Evolutionary conservation across 2,329 filamentous ascomycete species (phyloP).

Genomic region (Talaromyces atroroseus): DNA sequence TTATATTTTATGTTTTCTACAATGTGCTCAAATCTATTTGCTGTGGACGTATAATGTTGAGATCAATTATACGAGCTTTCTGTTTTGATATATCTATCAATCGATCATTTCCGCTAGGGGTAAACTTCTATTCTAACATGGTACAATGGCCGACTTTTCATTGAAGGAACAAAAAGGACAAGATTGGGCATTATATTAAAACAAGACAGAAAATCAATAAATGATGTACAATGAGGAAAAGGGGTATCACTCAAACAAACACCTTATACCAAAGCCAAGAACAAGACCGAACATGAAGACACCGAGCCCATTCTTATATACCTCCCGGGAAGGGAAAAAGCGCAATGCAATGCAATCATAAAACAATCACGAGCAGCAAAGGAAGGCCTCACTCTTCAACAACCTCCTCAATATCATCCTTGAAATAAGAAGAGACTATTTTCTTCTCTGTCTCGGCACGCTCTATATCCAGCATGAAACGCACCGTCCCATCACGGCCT

Average conservation of each 20-base stretch:
- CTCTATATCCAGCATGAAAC: constrained; percentile 82
- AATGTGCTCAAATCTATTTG: too few relatives aligned
- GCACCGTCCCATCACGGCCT: constrained; percentile 66
- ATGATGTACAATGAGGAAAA: background rate
- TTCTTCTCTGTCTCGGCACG: constrained; percentile 67
- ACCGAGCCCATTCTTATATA: background rate
- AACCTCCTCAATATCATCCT: constrained; percentile 67
- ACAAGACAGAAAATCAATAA: background rate
- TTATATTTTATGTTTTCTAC: background rate
- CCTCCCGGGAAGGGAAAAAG: background rate
- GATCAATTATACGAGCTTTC: too few relatives aligned
- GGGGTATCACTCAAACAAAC: constrained; percentile 12
- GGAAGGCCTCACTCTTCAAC: constrained; percentile 28
- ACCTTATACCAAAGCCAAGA: background rate
- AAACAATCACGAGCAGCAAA: background rate
- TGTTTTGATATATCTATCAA: background rate
- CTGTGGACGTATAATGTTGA: too few relatives aligned
- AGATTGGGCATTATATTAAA: background rate
- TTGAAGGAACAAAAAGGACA: background rate
- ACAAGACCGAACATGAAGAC: background rate
- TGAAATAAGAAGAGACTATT: constrained; percentile 63
- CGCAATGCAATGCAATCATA: background rate
- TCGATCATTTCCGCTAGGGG: background rate
- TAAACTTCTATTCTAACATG: background rate
- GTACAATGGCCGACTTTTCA: background rate